Evolutionary conservation across 2,329 filamentous ascomycete species (phyloP), one percentile per base, ranked within the genome.

Genomic region (Pyrenophora seminiperda): DNA sequence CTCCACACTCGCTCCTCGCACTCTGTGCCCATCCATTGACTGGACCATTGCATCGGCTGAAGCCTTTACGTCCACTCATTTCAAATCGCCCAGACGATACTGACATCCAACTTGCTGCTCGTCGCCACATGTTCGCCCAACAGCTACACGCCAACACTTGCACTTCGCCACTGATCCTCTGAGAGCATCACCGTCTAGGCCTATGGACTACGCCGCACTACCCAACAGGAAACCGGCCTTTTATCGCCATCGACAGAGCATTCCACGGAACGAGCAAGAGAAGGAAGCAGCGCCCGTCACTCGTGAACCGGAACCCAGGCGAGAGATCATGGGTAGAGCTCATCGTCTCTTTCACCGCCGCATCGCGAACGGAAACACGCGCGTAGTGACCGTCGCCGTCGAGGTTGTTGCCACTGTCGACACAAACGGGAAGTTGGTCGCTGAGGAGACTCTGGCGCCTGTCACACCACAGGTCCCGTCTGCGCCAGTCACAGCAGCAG

Each of bases 341-440:
- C 71, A 74, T 58, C 61, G 61, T 41, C 47, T 67, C 41, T 69
- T 70, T 43, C 71, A 74, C 50, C 70, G 64, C 50, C 69, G 69
- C 33, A 56, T 59, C 39, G 61, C 58, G 9, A 56, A 53, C 41
- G 52, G 43, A 5, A 39, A 54, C 17, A 44, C 54, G 15, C 54
- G 62, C 27, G 43, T 67, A 10, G 42, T 70, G 37, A 70, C 63
- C 3, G 58, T 71, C 22, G 56, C 57, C 18, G 68, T 71, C 20
- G 57, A 71, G 39, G 63, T 72, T 15, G 49, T 71, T 9, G 63
- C 61, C 2, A 66, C 68, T 3, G 56, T 71, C 5, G 67, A 72
- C 37, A 40, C 56, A 19, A 60, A 57, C 53, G 67, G 67, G 38
- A 70, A 63, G 18, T 39, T 66, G 10, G 38, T 72, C 31, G 56